Percentiles rank a stretch among this genome's conserved stretches.
These are phyloP conservation scores for Lipomyces oligophaga DNA, from an alignment of 805 yeast species.

Conservation along the genomic window DNA sequence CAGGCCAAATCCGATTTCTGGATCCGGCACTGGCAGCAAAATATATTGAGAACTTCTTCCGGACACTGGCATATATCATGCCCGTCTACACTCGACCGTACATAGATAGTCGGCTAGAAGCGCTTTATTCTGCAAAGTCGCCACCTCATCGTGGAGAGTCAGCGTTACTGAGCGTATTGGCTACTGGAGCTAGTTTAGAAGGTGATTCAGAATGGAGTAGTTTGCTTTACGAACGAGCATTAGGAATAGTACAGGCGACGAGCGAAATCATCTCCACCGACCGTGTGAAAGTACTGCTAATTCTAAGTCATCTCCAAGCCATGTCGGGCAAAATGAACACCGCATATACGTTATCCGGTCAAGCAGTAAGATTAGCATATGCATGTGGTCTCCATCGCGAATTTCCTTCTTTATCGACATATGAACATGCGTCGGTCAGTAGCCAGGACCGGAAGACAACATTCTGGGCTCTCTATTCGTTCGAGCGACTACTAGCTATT, in stretches of 20 bases:
- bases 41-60: slow-evolving; percentile 16
- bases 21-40: slow-evolving; percentile 12
- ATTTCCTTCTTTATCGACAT: background rate
- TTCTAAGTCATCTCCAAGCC: slow-evolving; percentile 21
- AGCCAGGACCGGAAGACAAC: slow-evolving; percentile 10
- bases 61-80: slow-evolving; percentile 20
- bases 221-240: slow-evolving; percentile 12
- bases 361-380: slow-evolving; percentile 12
- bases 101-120: slow-evolving; percentile 7
- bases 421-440: background rate
- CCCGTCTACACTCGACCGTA: slow-evolving; percentile 21
- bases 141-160: slow-evolving; percentile 20
- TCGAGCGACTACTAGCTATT: slow-evolving; percentile 13
- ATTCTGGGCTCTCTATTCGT: slow-evolving; percentile 20
- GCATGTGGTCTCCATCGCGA: slow-evolving; percentile 16
- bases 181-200: slow-evolving; percentile 12
- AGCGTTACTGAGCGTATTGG: slow-evolving; percentile 16
- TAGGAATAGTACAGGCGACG: slow-evolving; percentile 15
- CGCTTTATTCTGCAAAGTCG: slow-evolving; percentile 5
- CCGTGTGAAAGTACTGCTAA: slow-evolving; percentile 18
- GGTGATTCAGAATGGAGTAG: slow-evolving; percentile 10
- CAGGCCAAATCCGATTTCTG: slow-evolving; percentile 8
- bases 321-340: slow-evolving; percentile 19
- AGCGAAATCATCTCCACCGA: slow-evolving; percentile 8
- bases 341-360: slow-evolving; percentile 17